Percentiles rank a stretch among this genome's conserved stretches.
Conservation (phyloP, 768 basidiomycete species). For the Rhizopogon salebrosus region DNA sequence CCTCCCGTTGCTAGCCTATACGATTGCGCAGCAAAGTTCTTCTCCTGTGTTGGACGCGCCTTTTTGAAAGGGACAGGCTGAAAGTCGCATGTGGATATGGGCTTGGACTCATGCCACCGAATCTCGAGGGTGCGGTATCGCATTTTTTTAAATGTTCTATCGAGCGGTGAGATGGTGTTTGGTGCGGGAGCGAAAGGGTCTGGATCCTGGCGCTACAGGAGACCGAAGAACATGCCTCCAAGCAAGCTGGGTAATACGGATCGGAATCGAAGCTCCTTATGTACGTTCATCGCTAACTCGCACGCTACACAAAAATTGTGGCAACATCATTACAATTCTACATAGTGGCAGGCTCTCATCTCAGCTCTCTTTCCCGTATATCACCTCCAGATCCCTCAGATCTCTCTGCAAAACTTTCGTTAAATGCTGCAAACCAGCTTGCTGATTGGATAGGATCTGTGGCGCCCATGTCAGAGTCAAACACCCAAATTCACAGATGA, state of each 20-base stretch:
- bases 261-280: conserved; percentile 4
- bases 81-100: conserved; percentile 95
- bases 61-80: conserved; percentile 82
- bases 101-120: conserved; percentile 93
- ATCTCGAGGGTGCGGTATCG: conserved; percentile 90
- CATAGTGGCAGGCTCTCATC: conserved; percentile 26
- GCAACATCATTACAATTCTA: conserved; percentile 5
- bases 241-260: neutral
- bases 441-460: conserved; percentile 73
- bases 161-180: neutral
- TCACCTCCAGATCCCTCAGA: conserved; percentile 60
- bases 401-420: conserved; percentile 67
- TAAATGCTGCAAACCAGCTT: conserved; percentile 74
- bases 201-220: neutral
- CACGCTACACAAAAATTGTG: neutral
- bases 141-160: conserved; percentile 38
- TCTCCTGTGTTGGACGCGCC: conserved; percentile 59
- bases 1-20: conserved; percentile 93
- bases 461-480: conserved; percentile 3
- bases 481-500: neutral
- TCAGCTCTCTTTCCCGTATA: conserved; percentile 45
- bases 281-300: neutral
- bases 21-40: conserved; percentile 59
- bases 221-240: neutral
- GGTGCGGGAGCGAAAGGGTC: neutral